Conservation (phyloP, 192 early-diverging fungal species). For the Neocallimastix lanati region DNA sequence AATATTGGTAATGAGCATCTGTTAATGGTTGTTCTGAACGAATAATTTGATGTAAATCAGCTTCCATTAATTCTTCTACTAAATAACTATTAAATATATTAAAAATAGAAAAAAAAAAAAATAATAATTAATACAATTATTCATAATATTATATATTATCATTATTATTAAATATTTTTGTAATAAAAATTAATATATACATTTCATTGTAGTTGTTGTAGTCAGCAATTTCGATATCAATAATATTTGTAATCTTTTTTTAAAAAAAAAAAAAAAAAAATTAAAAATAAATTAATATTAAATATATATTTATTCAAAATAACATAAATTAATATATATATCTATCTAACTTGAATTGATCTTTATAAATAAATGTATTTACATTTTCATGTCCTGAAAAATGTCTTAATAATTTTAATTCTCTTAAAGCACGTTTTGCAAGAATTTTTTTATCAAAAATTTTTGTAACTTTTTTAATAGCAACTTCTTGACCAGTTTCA, state of each 20-base stretch:
- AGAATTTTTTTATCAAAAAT: conserved; percentile 14
- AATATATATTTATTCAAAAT: too few species aligned
- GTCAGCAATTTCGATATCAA: conserved; percentile 80
- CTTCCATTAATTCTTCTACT: conserved; percentile 97
- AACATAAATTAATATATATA: too few species aligned
- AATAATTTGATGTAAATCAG: conserved; percentile 94
- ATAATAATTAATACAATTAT: too few species aligned
- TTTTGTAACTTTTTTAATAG: conserved; percentile 6
- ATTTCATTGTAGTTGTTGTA: conserved; percentile 68
- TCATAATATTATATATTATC: too few species aligned
- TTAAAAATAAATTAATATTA: too few species aligned
- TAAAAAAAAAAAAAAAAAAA: too few species aligned
- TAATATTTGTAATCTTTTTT: conserved; percentile 72
- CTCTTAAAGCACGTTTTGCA: conserved; percentile 72
- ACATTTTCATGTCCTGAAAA: conserved; percentile 89
- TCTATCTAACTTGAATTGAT: too few species aligned
- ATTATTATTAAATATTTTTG: too few species aligned
- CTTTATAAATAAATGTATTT: too few species aligned
- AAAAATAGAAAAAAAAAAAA: too few species aligned
- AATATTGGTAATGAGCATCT: conserved; percentile 96
- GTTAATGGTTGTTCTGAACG: conserved; percentile 78
- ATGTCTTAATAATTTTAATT: conserved; percentile 81
- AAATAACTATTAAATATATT: too few species aligned
- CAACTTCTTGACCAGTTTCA: conserved; percentile 51
- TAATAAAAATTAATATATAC: background rate